phyloP scores from a whole-genome alignment of 306 rosid species.

The Gillenia trifoliata region DNA sequence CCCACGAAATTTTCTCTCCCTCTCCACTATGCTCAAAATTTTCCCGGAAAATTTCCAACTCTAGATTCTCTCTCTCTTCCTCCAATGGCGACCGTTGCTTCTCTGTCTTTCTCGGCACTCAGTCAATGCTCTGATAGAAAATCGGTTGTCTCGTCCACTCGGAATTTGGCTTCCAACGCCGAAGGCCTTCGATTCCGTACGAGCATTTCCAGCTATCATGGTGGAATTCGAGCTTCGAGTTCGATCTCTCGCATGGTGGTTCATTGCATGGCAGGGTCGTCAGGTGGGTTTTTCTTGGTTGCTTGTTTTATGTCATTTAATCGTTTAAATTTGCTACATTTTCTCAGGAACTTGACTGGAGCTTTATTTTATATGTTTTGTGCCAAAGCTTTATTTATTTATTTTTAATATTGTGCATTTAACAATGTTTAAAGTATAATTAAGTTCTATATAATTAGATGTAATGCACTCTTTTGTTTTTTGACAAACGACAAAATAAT shows the following conservation, averaged over 20 bases:
- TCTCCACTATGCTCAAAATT: constrained; percentile 26
- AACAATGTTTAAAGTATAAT: background rate
- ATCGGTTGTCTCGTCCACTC: constrained; percentile 28
- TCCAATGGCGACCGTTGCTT: constrained; percentile 67
- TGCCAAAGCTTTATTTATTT: background rate
- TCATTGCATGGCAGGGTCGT: constrained; percentile 55
- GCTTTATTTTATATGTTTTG: background rate
- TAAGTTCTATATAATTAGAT: background rate
- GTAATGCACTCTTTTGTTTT: background rate
- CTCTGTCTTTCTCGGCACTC: constrained; percentile 57
- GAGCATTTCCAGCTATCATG: constrained; percentile 30
- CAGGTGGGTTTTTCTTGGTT: constrained; percentile 37
- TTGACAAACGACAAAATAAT: no score
- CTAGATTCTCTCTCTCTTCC: background rate
- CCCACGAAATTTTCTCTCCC: constrained; percentile 14
- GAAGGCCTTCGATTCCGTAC: constrained; percentile 36
- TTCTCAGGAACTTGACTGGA: background rate
- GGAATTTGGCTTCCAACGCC: constrained; percentile 40
- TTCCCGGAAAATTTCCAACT: constrained; percentile 29
- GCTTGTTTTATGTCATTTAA: background rate
- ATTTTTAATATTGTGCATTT: background rate
- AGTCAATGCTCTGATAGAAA: constrained; percentile 50
- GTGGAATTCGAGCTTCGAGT: constrained; percentile 31
- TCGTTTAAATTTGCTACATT: background rate
- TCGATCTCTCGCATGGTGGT: constrained; percentile 45